A percentile compares a stretch with the other conserved stretches of the same genome.
Evolutionary conservation across 1,284 basidiomycete species (phyloP).

Genomic region (Pholiota adiposa): DNA sequence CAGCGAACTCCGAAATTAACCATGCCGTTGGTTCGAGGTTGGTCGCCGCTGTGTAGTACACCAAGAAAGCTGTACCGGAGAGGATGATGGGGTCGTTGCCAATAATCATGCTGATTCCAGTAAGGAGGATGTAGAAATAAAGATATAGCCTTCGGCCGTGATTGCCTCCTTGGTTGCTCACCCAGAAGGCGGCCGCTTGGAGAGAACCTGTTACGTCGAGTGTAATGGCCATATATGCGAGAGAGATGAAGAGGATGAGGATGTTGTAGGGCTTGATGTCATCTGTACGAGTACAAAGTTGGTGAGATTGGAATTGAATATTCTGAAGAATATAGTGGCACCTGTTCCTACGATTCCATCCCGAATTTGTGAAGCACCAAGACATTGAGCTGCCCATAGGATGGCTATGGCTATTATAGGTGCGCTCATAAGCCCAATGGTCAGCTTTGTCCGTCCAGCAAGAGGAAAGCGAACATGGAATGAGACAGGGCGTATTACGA

Average conservation of each 20-base stretch:
- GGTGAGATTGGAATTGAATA: neutral
- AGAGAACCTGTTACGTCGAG: constrained; percentile 91
- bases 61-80: constrained; percentile 81
- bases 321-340: constrained; percentile 16
- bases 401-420: constrained; percentile 83
- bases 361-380: constrained; percentile 67
- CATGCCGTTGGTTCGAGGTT: constrained; percentile 48
- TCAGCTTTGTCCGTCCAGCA: constrained; percentile 41
- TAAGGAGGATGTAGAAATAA: constrained; percentile 83
- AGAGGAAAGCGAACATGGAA: constrained; percentile 49
- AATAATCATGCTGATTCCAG: constrained; percentile 77
- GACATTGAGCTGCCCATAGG: constrained; percentile 76
- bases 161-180: constrained; percentile 77
- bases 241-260: constrained; percentile 88
- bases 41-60: constrained; percentile 83
- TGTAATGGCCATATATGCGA: constrained; percentile 95
- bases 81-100: constrained; percentile 91
- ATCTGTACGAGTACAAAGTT: constrained; percentile 39
- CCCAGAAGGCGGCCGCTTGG: constrained; percentile 86
- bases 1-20: constrained; percentile 62
- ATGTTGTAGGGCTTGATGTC: constrained; percentile 93
- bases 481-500: constrained; percentile 69
- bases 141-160: constrained; percentile 76
- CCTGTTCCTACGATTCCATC: constrained; percentile 70
- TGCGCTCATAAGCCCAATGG: constrained; percentile 72